Conservation (phyloP, 768 basidiomycete genomes). For the Boletus reticulatus region DNA sequence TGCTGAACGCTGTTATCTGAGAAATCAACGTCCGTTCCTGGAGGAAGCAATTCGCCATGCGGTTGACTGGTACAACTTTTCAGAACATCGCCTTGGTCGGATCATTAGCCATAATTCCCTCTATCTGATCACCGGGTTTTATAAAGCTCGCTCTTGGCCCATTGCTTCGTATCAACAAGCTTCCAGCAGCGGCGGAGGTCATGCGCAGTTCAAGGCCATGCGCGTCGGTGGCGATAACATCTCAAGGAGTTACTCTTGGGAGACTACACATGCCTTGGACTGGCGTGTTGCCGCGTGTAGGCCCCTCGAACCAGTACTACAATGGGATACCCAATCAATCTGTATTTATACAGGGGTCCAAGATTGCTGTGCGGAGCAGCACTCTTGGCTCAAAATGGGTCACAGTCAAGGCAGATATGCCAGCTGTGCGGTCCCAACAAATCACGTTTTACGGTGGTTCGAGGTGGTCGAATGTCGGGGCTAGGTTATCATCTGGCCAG, state of each 20-base stretch:
- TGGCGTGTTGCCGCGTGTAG: not conserved
- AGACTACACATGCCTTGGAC: not conserved
- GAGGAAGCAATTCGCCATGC: not conserved
- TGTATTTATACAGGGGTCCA: conserved; percentile 1
- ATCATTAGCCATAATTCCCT: not conserved
- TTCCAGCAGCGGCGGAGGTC: not conserved
- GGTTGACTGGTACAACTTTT: not conserved
- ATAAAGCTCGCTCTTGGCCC: conserved; percentile 1
- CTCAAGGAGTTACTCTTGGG: not conserved
- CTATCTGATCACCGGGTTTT: not conserved
- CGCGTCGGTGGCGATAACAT: not conserved
- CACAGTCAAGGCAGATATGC: not conserved
- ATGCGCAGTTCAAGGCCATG: not conserved
- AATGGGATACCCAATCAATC: not conserved
- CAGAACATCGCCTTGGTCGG: not conserved
- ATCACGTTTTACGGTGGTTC: not conserved
- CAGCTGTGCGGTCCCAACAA: not conserved
- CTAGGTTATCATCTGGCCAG: not conserved
- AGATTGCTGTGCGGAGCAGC: not conserved
- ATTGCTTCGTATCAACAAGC: not conserved
- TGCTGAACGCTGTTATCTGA: not conserved
- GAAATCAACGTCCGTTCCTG: not conserved
- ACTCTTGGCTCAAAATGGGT: not conserved
- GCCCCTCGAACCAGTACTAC: not conserved
- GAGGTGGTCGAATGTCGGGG: not conserved